Conservation (phyloP, 2,329 filamentous ascomycete species). For the Neofusicoccum kwambonambiense region DNA sequence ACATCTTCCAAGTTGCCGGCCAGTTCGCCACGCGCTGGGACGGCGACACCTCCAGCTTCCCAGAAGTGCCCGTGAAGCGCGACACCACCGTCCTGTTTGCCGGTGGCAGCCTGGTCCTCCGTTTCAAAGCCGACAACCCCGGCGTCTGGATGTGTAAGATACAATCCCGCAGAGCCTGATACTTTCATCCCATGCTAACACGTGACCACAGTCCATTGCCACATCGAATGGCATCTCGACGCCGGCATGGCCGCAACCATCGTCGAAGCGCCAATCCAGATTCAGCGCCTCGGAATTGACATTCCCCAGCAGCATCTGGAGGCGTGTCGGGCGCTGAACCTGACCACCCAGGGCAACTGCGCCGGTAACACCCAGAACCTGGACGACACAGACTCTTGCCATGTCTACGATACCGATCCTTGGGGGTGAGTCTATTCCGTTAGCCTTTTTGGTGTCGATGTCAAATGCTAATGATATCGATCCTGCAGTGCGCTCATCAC, state of each 20-base stretch:
- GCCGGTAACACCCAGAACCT: neutral
- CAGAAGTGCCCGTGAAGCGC: conserved; percentile 61
- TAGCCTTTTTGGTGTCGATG: neutral
- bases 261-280: conserved; percentile 29
- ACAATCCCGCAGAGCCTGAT: neutral
- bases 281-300: conserved; percentile 17
- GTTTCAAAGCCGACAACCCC: conserved; percentile 59
- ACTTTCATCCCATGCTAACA: conserved; percentile 52
- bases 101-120: conserved; percentile 64
- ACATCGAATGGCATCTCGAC: conserved; percentile 60
- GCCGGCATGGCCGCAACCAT: conserved; percentile 32
- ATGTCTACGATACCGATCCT: neutral
- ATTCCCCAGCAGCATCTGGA: neutral
- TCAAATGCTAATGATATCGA: neutral
- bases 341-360: conserved; percentile 15
- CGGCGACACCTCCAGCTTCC: conserved; percentile 49
- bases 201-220: conserved; percentile 62
- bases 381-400: neutral
- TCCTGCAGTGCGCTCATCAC: neutral
- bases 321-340: neutral
- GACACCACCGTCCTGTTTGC: conserved; percentile 66
- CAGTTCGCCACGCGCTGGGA: conserved; percentile 45
- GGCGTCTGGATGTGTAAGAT: conserved; percentile 49
- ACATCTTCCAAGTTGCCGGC: conserved; percentile 65
- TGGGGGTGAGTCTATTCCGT: neutral